A percentile compares a stretch with the other conserved stretches of the same genome.
These are phyloP conservation scores for Entomophthora muscae DNA, from an alignment of 371 early-diverging fungal genomes.

Conservation along the genomic window DNA sequence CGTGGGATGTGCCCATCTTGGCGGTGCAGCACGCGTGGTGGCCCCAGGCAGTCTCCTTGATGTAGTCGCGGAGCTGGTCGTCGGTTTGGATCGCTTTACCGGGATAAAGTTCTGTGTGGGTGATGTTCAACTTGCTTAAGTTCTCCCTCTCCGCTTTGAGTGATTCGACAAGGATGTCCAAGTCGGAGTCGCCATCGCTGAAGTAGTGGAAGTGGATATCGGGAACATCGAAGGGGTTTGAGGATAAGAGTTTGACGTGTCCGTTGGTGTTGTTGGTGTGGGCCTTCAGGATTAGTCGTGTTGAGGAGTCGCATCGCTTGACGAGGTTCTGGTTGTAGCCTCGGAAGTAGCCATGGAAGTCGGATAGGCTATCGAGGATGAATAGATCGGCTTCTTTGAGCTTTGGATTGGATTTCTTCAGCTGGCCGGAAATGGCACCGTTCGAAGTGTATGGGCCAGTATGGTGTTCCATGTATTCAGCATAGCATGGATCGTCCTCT, in stretches of 20 bases:
- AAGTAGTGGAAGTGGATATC: too few relatives aligned
- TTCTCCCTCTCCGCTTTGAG: neutral
- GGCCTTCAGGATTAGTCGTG: neutral
- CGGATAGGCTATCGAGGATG: neutral
- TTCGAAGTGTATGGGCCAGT: neutral
- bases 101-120: neutral
- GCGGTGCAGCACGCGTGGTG: too few relatives aligned
- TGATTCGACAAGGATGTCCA: neutral
- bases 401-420: neutral
- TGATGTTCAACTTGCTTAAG: neutral
- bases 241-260: too few relatives aligned
- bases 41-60: too few relatives aligned
- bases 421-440: neutral
- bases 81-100: neutral
- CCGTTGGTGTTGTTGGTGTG: too few relatives aligned
- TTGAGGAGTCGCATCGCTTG: neutral
- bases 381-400: conserved; percentile 3
- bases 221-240: too few relatives aligned
- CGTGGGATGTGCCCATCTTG: too few relatives aligned
- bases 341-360: too few relatives aligned
- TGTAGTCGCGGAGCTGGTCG: too few relatives aligned
- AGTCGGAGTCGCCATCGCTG: too few relatives aligned
- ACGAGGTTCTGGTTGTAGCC: neutral
- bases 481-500: conserved; percentile 2
- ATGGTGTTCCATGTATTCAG: neutral